These are phyloP conservation scores for Psilocybe azurescens DNA, from an alignment of 768 basidiomycete genomes.

Conservation along the genomic window DNA sequence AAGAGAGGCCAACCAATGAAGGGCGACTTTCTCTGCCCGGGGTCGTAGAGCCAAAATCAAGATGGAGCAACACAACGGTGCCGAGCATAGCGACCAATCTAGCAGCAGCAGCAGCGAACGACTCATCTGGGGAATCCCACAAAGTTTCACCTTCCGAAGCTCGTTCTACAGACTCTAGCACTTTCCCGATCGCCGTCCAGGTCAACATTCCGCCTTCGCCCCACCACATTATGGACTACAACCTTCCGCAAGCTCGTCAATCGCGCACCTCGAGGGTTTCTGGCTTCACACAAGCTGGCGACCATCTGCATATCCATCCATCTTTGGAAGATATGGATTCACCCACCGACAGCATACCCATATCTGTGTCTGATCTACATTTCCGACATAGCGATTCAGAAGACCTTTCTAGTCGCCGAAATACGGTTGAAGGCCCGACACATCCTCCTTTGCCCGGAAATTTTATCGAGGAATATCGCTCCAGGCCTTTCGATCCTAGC, in stretches of 20 bases:
- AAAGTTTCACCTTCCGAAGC: slow-evolving; percentile 11
- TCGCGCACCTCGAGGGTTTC: slow-evolving; percentile 15
- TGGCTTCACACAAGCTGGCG: slow-evolving; percentile 26
- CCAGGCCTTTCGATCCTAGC: slow-evolving; percentile 22
- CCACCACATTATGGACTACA: slow-evolving; percentile 32
- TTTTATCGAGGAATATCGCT: slow-evolving; percentile 16
- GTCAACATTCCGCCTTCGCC: slow-evolving; percentile 48
- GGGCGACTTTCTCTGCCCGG: slow-evolving; percentile 12
- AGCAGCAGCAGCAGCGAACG: slow-evolving; percentile 9
- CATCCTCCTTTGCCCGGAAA: slow-evolving; percentile 14
- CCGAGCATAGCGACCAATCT: slow-evolving; percentile 30
- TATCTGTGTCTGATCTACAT: slow-evolving; percentile 58
- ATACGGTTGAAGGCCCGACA: slow-evolving; percentile 19
- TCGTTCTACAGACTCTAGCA: slow-evolving; percentile 25
- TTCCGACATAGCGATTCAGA: slow-evolving; percentile 50
- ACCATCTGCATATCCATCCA: slow-evolving; percentile 38
- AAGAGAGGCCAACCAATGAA: slow-evolving; percentile 1
- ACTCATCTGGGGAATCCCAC: slow-evolving; percentile 27
- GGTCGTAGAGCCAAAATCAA: slow-evolving; percentile 15
- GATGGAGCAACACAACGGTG: slow-evolving; percentile 36
- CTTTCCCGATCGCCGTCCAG: slow-evolving; percentile 49
- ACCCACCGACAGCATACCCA: slow-evolving; percentile 61
- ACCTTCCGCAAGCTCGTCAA: slow-evolving; percentile 9
- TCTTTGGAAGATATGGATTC: slow-evolving; percentile 42
- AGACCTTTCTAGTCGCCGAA: slow-evolving; percentile 31